Evolutionary conservation across 345 rosid genomes (phyloP), one percentile per base, ranked within the genome.

Genomic region (Hevea brasiliensis): DNA sequence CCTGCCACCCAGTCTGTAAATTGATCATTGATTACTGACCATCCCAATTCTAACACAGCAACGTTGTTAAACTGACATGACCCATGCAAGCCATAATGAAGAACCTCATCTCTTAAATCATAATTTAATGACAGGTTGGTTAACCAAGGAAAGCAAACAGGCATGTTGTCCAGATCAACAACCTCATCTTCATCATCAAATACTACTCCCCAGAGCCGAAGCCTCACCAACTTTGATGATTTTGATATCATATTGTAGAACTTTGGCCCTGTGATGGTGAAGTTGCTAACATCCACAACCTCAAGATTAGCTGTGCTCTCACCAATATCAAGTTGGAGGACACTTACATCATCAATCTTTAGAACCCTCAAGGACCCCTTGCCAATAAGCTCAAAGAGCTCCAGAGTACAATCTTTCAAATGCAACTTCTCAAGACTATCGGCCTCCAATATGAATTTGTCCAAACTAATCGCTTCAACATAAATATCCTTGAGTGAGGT

Each of bases 391-490:
- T 94, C 93, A 76, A 90, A 92, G 40, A 83, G 71, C 74, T 87
- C 94, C 40, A 90, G 85, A 44, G 83, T 87, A 58, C 91, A 90
- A 75, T 86, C 92, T 75, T 88, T 91, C 81, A 92, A 82, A 65
- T 92, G 90, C 83, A 92, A 86, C 54, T 60, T 80, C 88, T 95
- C 91, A 2, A 95, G 85, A 77, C 74, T 80, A 73, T 92, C 96
- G 24, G 99, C 94, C 70, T 94, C 96, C 83, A 94, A 32, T 63
- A 89, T 81, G 72, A 94, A 88, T 74, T 89, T 92, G 79, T 90
- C 93, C 86, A 89, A 82, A 64, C 86, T 88, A 59, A 87, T 81
- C n/a, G 87, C 85, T 76, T 84, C 91, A 51, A 92, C 83, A 61
- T 83, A 89, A 57, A 90, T 70, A 79, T 80, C 80, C 85, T 88